Conservation (phyloP, 2,329 filamentous ascomycete genomes). For the Fusarium cicatricum region DNA sequence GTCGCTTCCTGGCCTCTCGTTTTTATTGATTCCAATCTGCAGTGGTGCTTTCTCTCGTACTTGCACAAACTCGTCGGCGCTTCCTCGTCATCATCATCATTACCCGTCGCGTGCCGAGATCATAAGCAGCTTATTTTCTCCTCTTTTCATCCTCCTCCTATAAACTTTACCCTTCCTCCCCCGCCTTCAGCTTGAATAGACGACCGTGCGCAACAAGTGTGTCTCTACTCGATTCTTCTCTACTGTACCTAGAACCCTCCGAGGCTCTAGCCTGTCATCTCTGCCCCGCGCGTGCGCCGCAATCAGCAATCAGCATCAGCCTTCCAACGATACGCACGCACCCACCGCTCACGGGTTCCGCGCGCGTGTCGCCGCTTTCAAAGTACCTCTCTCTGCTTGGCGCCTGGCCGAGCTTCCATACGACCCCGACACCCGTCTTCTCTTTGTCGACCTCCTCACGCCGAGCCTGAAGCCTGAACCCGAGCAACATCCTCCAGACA, state of each 20-base stretch:
- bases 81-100: conserved; percentile 6
- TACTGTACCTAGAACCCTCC: conserved; percentile 11
- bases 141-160: neutral
- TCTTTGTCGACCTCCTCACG: conserved; percentile 19
- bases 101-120: conserved; percentile 8
- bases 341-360: conserved; percentile 13
- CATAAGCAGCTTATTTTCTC: conserved; percentile 3
- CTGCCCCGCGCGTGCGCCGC: conserved; percentile 33
- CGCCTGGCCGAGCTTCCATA: conserved; percentile 29
- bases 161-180: neutral
- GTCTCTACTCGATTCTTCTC: neutral
- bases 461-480: conserved; percentile 7
- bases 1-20: conserved; percentile 19
- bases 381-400: conserved; percentile 29
- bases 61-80: neutral
- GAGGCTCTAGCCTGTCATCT: conserved; percentile 3
- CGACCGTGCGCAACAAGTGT: conserved; percentile 26
- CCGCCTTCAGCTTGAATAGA: conserved; percentile 30
- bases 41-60: neutral
- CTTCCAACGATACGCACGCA: conserved; percentile 13
- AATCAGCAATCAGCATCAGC: conserved; percentile 18
- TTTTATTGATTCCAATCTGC: neutral
- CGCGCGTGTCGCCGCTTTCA: neutral
- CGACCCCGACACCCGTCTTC: conserved; percentile 16
- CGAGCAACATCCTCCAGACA: conserved; percentile 12